Percentiles rank a stretch among this genome's conserved stretches.
Evolutionary conservation across 768 basidiomycete genomes (phyloP).

Genomic region (Guyanaporus albipodus): DNA sequence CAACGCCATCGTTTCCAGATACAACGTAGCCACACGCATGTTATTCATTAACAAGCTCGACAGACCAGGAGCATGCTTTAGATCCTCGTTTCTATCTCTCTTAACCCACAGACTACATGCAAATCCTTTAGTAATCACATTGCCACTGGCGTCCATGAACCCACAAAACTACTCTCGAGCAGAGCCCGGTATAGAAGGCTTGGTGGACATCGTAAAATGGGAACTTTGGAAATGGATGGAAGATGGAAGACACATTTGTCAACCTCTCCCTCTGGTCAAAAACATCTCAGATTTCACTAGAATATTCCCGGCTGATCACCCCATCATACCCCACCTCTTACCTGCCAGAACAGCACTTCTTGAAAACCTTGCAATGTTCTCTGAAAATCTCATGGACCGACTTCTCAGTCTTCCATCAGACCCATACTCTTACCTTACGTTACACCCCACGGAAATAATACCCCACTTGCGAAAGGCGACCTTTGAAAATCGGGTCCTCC

Average conservation of each 20-base stretch:
- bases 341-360: conserved; percentile 66
- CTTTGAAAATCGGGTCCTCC: conserved; percentile 60
- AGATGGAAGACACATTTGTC: conserved; percentile 41
- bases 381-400: conserved; percentile 73
- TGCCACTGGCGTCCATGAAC: conserved; percentile 79
- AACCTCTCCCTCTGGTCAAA: conserved; percentile 48
- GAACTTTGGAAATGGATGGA: conserved; percentile 72
- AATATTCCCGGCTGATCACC: conserved; percentile 57
- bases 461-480: conserved; percentile 67
- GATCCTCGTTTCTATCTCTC: conserved; percentile 65
- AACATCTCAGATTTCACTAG: conserved; percentile 39
- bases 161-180: conserved; percentile 60
- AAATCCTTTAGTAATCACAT: conserved; percentile 61
- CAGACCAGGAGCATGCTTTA: conserved; percentile 79
- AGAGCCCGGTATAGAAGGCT: conserved; percentile 80
- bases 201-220: conserved; percentile 84
- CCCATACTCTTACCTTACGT: conserved; percentile 61
- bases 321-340: conserved; percentile 61
- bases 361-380: conserved; percentile 77
- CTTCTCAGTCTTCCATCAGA: conserved; percentile 55
- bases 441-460: conserved; percentile 51
- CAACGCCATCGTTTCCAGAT: conserved; percentile 42
- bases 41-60: conserved; percentile 88
- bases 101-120: conserved; percentile 73
- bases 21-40: conserved; percentile 72